These are phyloP conservation scores for Ganoderma resinaceum DNA, from an alignment of 1,284 basidiomycete genomes.

Conservation along the genomic window DNA sequence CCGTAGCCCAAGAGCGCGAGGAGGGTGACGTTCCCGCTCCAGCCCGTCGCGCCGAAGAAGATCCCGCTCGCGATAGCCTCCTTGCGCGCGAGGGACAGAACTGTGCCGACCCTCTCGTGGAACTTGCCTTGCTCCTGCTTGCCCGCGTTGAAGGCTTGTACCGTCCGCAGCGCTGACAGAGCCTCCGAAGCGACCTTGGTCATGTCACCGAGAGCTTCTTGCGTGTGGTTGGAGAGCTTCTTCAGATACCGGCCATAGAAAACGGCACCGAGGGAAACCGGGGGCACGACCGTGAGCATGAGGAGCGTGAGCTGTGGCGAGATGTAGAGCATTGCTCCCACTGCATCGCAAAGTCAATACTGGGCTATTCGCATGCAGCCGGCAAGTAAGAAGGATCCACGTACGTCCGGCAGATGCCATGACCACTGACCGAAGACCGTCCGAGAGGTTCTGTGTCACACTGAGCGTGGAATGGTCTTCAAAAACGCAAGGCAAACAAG, in stretches of 20 bases:
- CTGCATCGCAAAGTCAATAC: conserved; percentile 45
- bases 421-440: conserved; percentile 87
- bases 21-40: conserved; percentile 94
- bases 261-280: conserved; percentile 93
- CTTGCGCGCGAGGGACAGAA: conserved; percentile 82
- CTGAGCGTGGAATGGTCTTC: conserved; percentile 44
- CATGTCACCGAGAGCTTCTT: conserved; percentile 95
- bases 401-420: conserved; percentile 89
- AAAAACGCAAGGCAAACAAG: neutral
- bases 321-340: conserved; percentile 96
- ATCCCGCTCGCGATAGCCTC: conserved; percentile 93
- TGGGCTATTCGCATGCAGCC: neutral
- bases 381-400: conserved; percentile 39
- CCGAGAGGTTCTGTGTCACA: conserved; percentile 91
- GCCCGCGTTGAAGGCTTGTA: conserved; percentile 89
- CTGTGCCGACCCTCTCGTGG: conserved; percentile 67
- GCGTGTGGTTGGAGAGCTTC: conserved; percentile 89
- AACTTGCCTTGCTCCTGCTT: conserved; percentile 80
- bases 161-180: conserved; percentile 91
- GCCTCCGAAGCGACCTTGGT: conserved; percentile 93
- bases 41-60: conserved; percentile 93
- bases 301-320: conserved; percentile 90
- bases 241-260: conserved; percentile 97
- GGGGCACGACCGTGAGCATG: conserved; percentile 95
- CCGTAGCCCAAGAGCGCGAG: conserved; percentile 93